phyloP scores from a whole-genome alignment of 225 moss, liverwort and hornwort species.

The Thuidium tamariscinum region DNA sequence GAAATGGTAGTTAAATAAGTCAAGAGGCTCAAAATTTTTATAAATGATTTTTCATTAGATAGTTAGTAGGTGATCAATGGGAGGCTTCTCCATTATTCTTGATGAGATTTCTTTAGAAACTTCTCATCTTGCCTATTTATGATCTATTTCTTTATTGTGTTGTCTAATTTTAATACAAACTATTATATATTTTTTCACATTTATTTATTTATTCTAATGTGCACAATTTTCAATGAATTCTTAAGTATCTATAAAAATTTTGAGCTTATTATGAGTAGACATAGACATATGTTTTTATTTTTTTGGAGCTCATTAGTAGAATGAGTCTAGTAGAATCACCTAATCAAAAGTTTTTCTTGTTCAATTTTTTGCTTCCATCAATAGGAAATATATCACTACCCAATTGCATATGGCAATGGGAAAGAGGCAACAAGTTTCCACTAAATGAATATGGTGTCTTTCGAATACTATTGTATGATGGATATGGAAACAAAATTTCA shows the following conservation, averaged over 20 bases:
- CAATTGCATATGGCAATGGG: constrained; percentile 10
- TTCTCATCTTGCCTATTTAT: neutral
- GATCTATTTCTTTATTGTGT: neutral
- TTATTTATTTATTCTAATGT: neutral
- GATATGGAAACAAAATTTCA: constrained; percentile 7
- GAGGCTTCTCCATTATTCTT: neutral
- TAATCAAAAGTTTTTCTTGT: neutral
- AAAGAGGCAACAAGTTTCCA: constrained; percentile 19
- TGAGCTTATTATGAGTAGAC: rapidly evolving
- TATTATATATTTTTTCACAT: neutral
- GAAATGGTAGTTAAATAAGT: neutral
- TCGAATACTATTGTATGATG: neutral
- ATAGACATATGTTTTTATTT: neutral
- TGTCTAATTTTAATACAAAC: neutral
- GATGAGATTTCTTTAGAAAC: too few species aligned
- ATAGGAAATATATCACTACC: neutral
- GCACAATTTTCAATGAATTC: neutral
- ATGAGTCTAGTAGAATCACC: rapidly evolving
- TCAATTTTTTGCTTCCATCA: too few species aligned
- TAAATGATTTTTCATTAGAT: too few species aligned
- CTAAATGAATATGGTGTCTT: constrained; percentile 12
- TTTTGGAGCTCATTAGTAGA: neutral
- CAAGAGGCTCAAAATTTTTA: neutral
- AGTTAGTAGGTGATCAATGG: neutral
- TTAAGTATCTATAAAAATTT: neutral